Percentiles rank a stretch among this genome's conserved stretches.
Conservation (phyloP, 345 rosid genomes). For the Erodium maritimum region DNA sequence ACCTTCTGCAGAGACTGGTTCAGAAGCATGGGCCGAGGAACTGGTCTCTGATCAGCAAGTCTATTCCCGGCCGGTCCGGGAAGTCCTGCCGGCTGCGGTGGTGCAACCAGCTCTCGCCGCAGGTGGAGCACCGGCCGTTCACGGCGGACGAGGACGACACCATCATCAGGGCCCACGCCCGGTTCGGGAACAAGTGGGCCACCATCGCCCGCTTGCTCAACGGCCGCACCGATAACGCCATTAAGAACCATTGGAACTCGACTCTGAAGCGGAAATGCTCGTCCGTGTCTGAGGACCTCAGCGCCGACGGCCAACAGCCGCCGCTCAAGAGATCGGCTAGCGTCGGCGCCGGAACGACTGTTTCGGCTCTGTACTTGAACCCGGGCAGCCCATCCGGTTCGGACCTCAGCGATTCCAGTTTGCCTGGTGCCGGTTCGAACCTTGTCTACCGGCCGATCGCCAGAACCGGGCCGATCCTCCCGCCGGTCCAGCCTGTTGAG, state of each 20-base stretch:
- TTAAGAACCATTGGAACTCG: conserved; percentile 81
- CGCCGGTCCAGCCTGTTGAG: conserved; percentile 22
- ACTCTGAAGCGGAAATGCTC: conserved; percentile 63
- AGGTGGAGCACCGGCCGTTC: conserved; percentile 71
- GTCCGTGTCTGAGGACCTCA: conserved; percentile 19
- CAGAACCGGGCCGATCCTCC: conserved; percentile 23
- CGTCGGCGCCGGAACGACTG: conserved; percentile 30
- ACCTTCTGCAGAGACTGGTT: conserved; percentile 47
- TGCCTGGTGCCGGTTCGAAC: conserved; percentile 25
- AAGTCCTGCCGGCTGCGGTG: conserved; percentile 73
- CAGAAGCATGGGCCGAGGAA: conserved; percentile 55
- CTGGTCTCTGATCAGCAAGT: conserved; percentile 72
- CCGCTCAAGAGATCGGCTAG: conserved; percentile 63
- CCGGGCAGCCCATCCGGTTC: conserved; percentile 62
- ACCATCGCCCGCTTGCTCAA: conserved; percentile 62
- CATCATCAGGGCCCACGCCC: conserved; percentile 54
- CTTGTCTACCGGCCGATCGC: conserved; percentile 32
- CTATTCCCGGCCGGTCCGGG: conserved; percentile 76
- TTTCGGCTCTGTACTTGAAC: conserved; percentile 35
- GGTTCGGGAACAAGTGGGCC: conserved; percentile 81
- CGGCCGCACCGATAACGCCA: conserved; percentile 74
- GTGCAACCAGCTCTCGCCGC: conserved; percentile 83
- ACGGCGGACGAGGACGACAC: conserved; percentile 49
- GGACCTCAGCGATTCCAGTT: conserved; percentile 57
- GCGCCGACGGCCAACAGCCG: conserved; percentile 21